Evolutionary conservation across 768 basidiomycete species (phyloP).

Genomic region (Ephemerocybe angulata): DNA sequence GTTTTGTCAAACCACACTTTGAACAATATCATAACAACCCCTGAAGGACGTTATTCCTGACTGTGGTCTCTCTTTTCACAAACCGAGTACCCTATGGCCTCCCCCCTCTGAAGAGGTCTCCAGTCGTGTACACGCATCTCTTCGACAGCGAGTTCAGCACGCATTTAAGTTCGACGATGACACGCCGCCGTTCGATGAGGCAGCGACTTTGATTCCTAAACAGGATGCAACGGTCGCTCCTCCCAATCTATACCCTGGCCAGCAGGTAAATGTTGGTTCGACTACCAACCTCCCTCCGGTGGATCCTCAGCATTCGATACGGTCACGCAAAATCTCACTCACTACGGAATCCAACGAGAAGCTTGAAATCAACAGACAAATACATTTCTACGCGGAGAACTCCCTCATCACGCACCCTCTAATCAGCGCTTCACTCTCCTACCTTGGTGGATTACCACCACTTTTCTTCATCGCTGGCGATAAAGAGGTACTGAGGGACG

Average conservation of each 20-base stretch:
- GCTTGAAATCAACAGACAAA: slow-evolving; percentile 58
- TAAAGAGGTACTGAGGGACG: slow-evolving; percentile 89
- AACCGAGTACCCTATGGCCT: slow-evolving; percentile 76
- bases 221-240: neutral
- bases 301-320: slow-evolving; percentile 18
- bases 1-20: too few species aligned
- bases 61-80: slow-evolving; percentile 75
- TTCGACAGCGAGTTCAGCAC: slow-evolving; percentile 61
- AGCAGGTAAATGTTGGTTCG: slow-evolving; percentile 46
- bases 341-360: slow-evolving; percentile 46
- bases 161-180: slow-evolving; percentile 41
- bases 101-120: slow-evolving; percentile 68
- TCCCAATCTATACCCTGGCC: slow-evolving; percentile 7
- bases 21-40: too few species aligned
- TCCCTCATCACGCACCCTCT: slow-evolving; percentile 73
- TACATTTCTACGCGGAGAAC: slow-evolving; percentile 87
- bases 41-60: slow-evolving; percentile 72
- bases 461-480: slow-evolving; percentile 82
- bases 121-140: slow-evolving; percentile 48
- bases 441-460: slow-evolving; percentile 90
- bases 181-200: slow-evolving; percentile 14
- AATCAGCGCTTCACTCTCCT: slow-evolving; percentile 75
- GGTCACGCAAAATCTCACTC: slow-evolving; percentile 44
- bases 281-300: slow-evolving; percentile 41
- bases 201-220: slow-evolving; percentile 18